Evolutionary conservation across 75 land plant species (phyloP).

Genomic region (Cupressus sempervirens): DNA sequence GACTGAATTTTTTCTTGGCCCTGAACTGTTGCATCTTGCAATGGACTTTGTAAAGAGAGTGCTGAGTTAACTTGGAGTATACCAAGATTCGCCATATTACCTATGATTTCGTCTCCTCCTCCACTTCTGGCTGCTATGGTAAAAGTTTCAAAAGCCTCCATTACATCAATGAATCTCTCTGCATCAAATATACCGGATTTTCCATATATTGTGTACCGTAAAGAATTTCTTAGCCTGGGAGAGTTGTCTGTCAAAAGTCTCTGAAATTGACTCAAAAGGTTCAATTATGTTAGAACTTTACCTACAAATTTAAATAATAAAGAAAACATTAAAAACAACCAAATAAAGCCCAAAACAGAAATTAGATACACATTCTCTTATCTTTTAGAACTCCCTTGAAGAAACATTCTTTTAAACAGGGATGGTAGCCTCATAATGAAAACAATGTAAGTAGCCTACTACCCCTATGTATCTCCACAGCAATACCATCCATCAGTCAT

Average conservation of each 20-base stretch:
- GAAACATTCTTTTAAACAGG: background rate
- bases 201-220: conserved; percentile 97
- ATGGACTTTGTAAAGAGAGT: conserved; percentile 23
- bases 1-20: conserved; percentile 45
- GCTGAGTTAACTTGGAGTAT: conserved; percentile 26
- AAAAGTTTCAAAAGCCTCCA: conserved; percentile 98
- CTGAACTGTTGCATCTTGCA: conserved; percentile 20
- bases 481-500: background rate
- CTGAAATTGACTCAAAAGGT: conserved; percentile 33
- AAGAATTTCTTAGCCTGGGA: conserved; percentile 83
- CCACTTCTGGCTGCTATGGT: conserved; percentile 96
- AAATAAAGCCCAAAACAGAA: background rate
- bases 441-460: background rate
- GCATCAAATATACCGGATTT: conserved; percentile 94
- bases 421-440: background rate
- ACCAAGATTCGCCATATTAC: conserved; percentile 88
- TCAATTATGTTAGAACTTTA: conserved; percentile 3
- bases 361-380: background rate
- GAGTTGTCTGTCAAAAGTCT: conserved; percentile 93
- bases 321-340: background rate
- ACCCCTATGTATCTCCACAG: background rate
- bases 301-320: background rate
- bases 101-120: conserved; percentile 83
- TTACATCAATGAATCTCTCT: conserved; percentile 97
- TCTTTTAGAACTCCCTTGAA: background rate